Conservation (phyloP, 2,329 filamentous ascomycete genomes). For the Ophiocordyceps camponoti-floridani region DNA sequence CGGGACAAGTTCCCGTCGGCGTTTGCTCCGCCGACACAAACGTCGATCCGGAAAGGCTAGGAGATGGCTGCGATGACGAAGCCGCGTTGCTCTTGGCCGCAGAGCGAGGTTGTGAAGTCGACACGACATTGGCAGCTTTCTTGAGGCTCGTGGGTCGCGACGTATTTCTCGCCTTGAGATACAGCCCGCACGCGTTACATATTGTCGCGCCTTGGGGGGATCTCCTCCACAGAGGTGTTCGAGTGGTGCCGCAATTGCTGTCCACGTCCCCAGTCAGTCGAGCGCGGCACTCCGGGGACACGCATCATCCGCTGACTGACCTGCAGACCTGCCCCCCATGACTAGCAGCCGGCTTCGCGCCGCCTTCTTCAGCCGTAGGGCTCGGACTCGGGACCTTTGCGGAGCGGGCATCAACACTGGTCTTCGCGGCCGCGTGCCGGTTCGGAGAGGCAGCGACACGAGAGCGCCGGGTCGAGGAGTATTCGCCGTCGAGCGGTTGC, state of each 20-base stretch:
- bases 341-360: conserved; percentile 6
- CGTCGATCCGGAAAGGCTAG: conserved; percentile 35
- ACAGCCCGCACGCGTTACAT: conserved; percentile 93
- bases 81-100: conserved; percentile 19
- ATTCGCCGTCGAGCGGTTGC: conserved; percentile 8
- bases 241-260: conserved; percentile 89
- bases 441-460: conserved; percentile 10
- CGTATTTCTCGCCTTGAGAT: conserved; percentile 84
- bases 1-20: conserved; percentile 76
- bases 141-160: conserved; percentile 81
- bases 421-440: conserved; percentile 3
- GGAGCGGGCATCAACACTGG: conserved; percentile 6
- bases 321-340: conserved; percentile 54
- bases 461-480: conserved; percentile 4
- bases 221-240: conserved; percentile 85
- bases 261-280: background rate
- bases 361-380: conserved; percentile 5
- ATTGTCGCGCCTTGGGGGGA: conserved; percentile 88
- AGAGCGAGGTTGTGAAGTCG: conserved; percentile 23
- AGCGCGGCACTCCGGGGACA: background rate
- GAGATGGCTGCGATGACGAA: conserved; percentile 19
- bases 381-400: conserved; percentile 13
- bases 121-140: conserved; percentile 41
- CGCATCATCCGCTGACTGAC: conserved; percentile 24
- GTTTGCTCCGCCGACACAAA: conserved; percentile 65